phyloP scores from a whole-genome alignment of 495 filamentous ascomycete genomes.

The Tuber magnatum region DNA sequence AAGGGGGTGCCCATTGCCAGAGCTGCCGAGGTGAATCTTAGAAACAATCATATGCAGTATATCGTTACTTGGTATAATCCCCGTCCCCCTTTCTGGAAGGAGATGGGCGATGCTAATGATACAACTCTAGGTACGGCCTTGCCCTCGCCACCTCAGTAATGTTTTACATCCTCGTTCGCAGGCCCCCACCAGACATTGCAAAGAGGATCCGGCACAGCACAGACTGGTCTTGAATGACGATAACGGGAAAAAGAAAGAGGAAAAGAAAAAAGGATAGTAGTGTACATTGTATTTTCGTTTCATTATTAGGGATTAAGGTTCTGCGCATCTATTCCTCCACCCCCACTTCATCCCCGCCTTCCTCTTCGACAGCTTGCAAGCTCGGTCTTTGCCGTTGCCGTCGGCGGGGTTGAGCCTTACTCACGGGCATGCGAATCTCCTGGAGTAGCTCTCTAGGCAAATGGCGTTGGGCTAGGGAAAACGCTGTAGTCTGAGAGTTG shows the following conservation, averaged over 20 bases:
- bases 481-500: constrained; percentile 62
- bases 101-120: neutral
- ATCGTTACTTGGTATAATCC: constrained; percentile 87
- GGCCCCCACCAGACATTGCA: constrained; percentile 65
- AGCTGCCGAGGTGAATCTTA: constrained; percentile 80
- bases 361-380: constrained; percentile 39
- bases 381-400: constrained; percentile 40
- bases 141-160: constrained; percentile 81
- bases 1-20: constrained; percentile 92
- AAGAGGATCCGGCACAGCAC: constrained; percentile 72
- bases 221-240: constrained; percentile 53
- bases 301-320: neutral
- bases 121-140: constrained; percentile 68
- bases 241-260: neutral
- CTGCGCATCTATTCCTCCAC: neutral
- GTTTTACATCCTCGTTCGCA: constrained; percentile 87
- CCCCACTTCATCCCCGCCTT: constrained; percentile 43
- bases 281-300: neutral
- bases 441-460: constrained; percentile 77
- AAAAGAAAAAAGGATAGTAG: neutral
- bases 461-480: constrained; percentile 73
- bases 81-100: constrained; percentile 4
- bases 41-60: constrained; percentile 95
- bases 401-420: constrained; percentile 39
- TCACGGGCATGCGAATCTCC: constrained; percentile 61